Conservation (phyloP, 1,284 basidiomycete species). For the Mrakiaceae sp. region DNA sequence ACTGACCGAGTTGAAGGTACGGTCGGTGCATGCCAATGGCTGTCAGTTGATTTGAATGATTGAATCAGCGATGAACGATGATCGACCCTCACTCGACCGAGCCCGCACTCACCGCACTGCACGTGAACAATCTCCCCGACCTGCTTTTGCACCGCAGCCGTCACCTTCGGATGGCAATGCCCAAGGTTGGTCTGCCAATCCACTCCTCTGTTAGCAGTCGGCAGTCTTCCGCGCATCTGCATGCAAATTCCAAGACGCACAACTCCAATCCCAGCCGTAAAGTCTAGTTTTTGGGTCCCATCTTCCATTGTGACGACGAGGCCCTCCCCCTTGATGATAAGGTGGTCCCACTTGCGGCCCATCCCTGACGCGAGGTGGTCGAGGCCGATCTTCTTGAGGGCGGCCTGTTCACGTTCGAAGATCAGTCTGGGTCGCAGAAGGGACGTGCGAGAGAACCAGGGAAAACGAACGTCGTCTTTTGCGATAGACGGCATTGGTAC, state of each 20-base stretch:
- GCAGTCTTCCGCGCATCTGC: background rate
- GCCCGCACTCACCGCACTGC: conserved; percentile 34
- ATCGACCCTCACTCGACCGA: no score
- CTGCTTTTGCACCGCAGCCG: conserved; percentile 73
- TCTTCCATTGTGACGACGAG: conserved; percentile 62
- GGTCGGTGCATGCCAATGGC: conserved; percentile 13
- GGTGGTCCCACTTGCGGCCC: conserved; percentile 41
- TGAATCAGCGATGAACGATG: no score
- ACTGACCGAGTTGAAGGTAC: conserved; percentile 13
- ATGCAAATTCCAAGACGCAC: background rate
- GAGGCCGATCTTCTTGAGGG: no score
- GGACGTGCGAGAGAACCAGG: no score
- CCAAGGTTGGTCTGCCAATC: conserved; percentile 38
- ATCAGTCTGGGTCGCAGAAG: no score
- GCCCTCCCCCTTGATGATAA: conserved; percentile 67
- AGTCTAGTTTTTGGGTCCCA: conserved; percentile 63
- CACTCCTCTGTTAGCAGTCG: conserved; percentile 19
- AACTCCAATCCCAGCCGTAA: conserved; percentile 69
- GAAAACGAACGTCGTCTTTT: no score
- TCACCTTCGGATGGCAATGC: conserved; percentile 76
- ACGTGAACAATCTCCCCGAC: conserved; percentile 68
- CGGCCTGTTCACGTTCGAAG: no score
- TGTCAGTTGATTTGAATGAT: no score
- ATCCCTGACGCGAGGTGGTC: no score
- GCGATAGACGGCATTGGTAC: no score